Evolutionary conservation across 2,329 filamentous ascomycete genomes (phyloP), one percentile per base, ranked within the genome.

Genomic region (Neopestalotiopsis clavispora): DNA sequence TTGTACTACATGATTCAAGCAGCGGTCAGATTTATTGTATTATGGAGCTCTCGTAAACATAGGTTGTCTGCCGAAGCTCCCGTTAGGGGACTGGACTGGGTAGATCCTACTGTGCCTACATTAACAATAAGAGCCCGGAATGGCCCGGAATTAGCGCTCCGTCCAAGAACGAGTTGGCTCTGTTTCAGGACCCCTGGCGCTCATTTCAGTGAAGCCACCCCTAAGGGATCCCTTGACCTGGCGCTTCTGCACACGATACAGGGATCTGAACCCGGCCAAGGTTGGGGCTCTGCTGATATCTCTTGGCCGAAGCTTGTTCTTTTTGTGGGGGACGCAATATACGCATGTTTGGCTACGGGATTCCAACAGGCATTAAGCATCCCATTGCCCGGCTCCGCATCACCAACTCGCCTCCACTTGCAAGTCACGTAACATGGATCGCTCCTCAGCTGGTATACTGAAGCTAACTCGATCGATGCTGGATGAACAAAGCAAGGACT

Each of bases 231-330:
- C 45, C 45, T 52, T 52, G 13, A 52, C 17, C 45, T n/a, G 32
- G 60, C 60, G 38, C 60, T 40, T 23, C 60, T 63, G 45, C 45
- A 52, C 9, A 20, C 45, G 45, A 14, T 52, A 3, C 45, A 52
- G 20, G 45, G 45, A 52, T 52, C 23, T 49, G 13, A 13, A 12
- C 63, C n/a, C 42, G 28, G 32, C 28, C 52, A 28, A 57, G 20
- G 5, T 32, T 32, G 23, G 23, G n/a, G 49, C 23, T 38, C 34
- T 20, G 28, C 42, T 57, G 9, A 20, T 10, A 23, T 20, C 32
- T 56, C 63, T 66, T 66, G 63, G 63, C 63, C 40, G 52, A 66
- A 58, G 63, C 63, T 66, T 66, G 28, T 66, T 28, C 32, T 38
- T 56, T 20, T 56, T 56, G 63, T 66, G 63, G 63, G 63, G n/a